phyloP scores from a whole-genome alignment of 768 basidiomycete species.

The Pleurotus salmoneostramineus region DNA sequence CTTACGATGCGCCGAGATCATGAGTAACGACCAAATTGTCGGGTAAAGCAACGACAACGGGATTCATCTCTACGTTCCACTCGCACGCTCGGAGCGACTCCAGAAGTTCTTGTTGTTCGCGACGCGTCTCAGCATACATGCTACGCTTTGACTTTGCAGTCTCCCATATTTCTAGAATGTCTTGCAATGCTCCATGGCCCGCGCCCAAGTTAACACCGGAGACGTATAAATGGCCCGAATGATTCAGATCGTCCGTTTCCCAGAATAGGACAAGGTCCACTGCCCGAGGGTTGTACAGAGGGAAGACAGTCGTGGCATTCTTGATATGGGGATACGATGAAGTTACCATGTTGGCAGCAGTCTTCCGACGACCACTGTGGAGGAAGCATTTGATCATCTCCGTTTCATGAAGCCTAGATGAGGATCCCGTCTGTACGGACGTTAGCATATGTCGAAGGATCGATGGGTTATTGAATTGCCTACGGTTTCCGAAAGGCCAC shows the following conservation, averaged over 20 bases:
- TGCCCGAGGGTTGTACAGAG: constrained; percentile 69
- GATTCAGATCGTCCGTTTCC: constrained; percentile 57
- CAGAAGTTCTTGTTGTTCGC: constrained; percentile 65
- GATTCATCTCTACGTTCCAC: constrained; percentile 81
- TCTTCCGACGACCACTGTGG: constrained; percentile 44
- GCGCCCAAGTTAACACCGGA: constrained; percentile 65
- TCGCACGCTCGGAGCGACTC: constrained; percentile 63
- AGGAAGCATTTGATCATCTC: constrained; percentile 42
- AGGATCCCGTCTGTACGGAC: background rate
- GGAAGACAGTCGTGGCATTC: constrained; percentile 63
- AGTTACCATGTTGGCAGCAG: constrained; percentile 29
- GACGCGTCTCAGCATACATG: constrained; percentile 89
- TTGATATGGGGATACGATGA: constrained; percentile 56
- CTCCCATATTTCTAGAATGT: constrained; percentile 56
- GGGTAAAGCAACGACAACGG: constrained; percentile 50
- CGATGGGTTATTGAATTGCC: background rate
- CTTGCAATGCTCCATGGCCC: constrained; percentile 58
- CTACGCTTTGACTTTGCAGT: constrained; percentile 69
- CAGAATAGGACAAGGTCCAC: constrained; percentile 78
- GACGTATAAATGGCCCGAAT: constrained; percentile 58
- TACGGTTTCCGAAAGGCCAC: constrained; percentile 46
- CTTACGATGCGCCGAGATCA: constrained; percentile 72
- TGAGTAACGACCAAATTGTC: constrained; percentile 43
- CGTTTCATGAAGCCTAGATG: constrained; percentile 12
- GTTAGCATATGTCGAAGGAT: background rate